Conservation (phyloP, 2,329 filamentous ascomycete genomes). For the Stachybotrys chartarum region DNA sequence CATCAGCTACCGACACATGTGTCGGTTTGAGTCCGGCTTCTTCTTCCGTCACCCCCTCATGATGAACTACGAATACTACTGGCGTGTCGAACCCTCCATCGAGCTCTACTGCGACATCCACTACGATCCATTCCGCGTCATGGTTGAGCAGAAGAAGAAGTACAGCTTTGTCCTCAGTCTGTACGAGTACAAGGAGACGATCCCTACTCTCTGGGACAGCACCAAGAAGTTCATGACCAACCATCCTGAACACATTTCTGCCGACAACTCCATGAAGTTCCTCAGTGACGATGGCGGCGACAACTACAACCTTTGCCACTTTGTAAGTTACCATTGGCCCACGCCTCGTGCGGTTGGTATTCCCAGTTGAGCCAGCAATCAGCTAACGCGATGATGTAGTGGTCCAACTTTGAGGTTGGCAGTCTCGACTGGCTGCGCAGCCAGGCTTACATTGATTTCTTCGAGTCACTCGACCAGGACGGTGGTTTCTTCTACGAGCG, state of each 20-base stretch:
- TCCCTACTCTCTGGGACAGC: slow-evolving; percentile 92
- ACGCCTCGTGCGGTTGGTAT: background rate
- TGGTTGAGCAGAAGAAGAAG: slow-evolving; percentile 95
- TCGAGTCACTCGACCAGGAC: slow-evolving; percentile 77
- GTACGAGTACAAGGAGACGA: slow-evolving; percentile 95
- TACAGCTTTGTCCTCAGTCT: slow-evolving; percentile 95
- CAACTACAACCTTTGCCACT: slow-evolving; percentile 95
- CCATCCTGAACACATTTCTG: slow-evolving; percentile 78
- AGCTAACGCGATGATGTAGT: slow-evolving; percentile 44
- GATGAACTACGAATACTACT: slow-evolving; percentile 98
- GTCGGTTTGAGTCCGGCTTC: slow-evolving; percentile 97
- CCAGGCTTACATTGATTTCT: slow-evolving; percentile 83
- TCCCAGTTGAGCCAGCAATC: background rate
- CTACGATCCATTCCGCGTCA: slow-evolving; percentile 94
- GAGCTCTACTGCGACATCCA: slow-evolving; percentile 94
- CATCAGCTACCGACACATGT: slow-evolving; percentile 98
- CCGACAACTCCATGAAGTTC: slow-evolving; percentile 84
- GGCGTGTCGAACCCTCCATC: slow-evolving; percentile 95
- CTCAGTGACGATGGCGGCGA: slow-evolving; percentile 87
- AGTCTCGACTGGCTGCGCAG: slow-evolving; percentile 91
- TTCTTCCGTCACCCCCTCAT: slow-evolving; percentile 95
- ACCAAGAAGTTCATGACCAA: slow-evolving; percentile 89
- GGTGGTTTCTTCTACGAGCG: slow-evolving; percentile 99
- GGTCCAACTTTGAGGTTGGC: slow-evolving; percentile 98
- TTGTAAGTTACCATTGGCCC: slow-evolving; percentile 51